Conservation (phyloP, 1,139 yeast genomes). For the Pichia sp. region DNA sequence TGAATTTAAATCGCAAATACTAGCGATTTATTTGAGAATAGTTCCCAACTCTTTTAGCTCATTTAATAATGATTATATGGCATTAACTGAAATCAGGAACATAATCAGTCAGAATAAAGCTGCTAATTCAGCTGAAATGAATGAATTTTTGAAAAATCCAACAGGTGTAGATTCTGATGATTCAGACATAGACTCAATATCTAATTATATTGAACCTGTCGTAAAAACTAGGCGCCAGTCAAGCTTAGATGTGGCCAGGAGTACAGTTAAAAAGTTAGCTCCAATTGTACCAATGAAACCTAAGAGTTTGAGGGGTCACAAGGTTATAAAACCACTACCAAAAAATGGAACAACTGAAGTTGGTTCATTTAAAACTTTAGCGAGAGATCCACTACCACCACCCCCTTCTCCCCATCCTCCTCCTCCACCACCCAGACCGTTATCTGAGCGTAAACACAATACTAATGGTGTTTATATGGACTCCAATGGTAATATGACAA, state of each 20-base stretch:
- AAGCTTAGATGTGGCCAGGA: slow-evolving; percentile 9
- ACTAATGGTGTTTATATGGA: background rate
- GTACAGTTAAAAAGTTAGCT: slow-evolving; percentile 11
- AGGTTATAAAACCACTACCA: background rate
- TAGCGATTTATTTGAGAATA: slow-evolving; percentile 75
- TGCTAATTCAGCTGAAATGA: background rate
- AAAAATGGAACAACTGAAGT: background rate
- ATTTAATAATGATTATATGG: slow-evolving; percentile 36
- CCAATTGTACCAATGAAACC: slow-evolving; percentile 30
- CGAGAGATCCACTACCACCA: too few species aligned
- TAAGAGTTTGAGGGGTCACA: slow-evolving; percentile 7
- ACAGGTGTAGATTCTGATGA: slow-evolving; percentile 16
- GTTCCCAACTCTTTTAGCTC: slow-evolving; percentile 65
- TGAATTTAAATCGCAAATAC: slow-evolving; percentile 52
- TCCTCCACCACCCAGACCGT: background rate
- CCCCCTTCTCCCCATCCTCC: too few species aligned
- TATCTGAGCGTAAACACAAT: background rate
- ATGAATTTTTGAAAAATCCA: slow-evolving; percentile 10
- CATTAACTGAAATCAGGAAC: slow-evolving; percentile 33
- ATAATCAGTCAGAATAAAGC: slow-evolving; percentile 18
- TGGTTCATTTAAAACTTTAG: too few species aligned
- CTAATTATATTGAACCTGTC: too few species aligned
- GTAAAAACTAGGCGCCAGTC: slow-evolving; percentile 16
- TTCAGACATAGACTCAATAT: slow-evolving; percentile 7
- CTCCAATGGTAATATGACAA: background rate